Evolutionary conservation across 371 early-diverging fungal genomes (phyloP).

Genomic region (Haplosporangium sp.): DNA sequence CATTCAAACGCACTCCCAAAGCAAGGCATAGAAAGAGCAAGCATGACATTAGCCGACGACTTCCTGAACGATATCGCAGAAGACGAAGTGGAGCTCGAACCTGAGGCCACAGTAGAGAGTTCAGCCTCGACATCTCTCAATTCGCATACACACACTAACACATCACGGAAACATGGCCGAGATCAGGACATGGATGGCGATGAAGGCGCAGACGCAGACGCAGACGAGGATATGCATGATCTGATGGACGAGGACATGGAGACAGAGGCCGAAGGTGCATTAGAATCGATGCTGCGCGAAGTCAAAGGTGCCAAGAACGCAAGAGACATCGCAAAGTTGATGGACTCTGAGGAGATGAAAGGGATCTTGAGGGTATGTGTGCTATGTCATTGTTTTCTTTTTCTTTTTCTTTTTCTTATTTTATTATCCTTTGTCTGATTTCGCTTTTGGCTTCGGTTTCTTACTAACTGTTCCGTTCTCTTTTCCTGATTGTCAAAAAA

Average conservation of each 20-base stretch:
- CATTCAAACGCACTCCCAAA: no score
- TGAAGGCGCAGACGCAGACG: slow-evolving; percentile 56
- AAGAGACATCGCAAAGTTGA: slow-evolving; percentile 49
- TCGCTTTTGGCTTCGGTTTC: neutral
- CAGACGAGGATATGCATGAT: slow-evolving; percentile 55
- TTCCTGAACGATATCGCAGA: slow-evolving; percentile 79
- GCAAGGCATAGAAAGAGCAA: no score
- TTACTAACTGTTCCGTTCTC: neutral
- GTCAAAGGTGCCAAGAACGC: slow-evolving; percentile 30
- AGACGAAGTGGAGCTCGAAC: slow-evolving; percentile 59
- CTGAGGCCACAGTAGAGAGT: slow-evolving; percentile 28
- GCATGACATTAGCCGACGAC: slow-evolving; percentile 75
- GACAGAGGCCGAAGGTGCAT: slow-evolving; percentile 50
- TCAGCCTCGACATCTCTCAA: slow-evolving; percentile 3
- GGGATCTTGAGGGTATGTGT: slow-evolving; percentile 34
- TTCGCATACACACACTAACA: neutral
- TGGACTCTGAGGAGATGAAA: slow-evolving; percentile 49
- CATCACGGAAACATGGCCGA: slow-evolving; percentile 46
- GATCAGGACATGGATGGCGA: slow-evolving; percentile 51
- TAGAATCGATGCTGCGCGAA: slow-evolving; percentile 39
- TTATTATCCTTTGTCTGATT: neutral
- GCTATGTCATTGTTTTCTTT: slow-evolving; percentile 27
- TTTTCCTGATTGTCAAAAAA: neutral
- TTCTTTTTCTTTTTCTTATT: slow-evolving; percentile 4
- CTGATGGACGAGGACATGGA: slow-evolving; percentile 30